phyloP scores from a whole-genome alignment of 441 rosid species.

The Aquilaria agallochum region DNA sequence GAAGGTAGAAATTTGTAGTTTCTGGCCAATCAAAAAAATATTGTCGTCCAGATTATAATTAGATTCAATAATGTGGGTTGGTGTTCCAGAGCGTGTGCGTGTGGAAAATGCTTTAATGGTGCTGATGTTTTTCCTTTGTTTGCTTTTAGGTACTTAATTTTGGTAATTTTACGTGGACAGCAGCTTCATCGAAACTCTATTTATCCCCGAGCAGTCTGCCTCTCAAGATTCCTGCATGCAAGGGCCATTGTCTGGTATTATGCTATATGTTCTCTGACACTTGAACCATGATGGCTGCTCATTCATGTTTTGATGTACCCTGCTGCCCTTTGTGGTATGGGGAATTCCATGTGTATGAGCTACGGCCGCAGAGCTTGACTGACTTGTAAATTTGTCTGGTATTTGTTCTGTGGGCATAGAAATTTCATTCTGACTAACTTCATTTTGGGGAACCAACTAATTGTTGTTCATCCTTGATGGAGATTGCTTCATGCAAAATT shows the following conservation, averaged over 20 bases:
- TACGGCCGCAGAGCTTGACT: neutral
- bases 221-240: conserved; percentile 94
- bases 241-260: conserved; percentile 90
- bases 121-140: conserved; percentile 9
- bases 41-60: neutral
- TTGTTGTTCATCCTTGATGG: too few species aligned
- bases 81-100: neutral
- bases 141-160: conserved; percentile 74
- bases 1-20: conserved; percentile 49
- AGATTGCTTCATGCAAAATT: too few species aligned
- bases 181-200: conserved; percentile 85
- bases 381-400: neutral
- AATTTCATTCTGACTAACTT: too few species aligned
- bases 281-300: neutral
- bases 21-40: neutral
- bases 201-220: conserved; percentile 94
- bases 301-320: neutral
- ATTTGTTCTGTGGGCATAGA: too few species aligned
- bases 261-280: conserved; percentile 1
- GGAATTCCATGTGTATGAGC: neutral
- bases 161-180: conserved; percentile 76
- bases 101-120: conserved; percentile 10
- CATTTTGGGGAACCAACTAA: too few species aligned
- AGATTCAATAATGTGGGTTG: neutral
- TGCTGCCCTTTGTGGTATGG: neutral